A percentile compares a stretch with the other conserved stretches of the same genome.
These are phyloP conservation scores for Penicillium lagena DNA, from an alignment of 495 filamentous ascomycete genomes.

Conservation along the genomic window DNA sequence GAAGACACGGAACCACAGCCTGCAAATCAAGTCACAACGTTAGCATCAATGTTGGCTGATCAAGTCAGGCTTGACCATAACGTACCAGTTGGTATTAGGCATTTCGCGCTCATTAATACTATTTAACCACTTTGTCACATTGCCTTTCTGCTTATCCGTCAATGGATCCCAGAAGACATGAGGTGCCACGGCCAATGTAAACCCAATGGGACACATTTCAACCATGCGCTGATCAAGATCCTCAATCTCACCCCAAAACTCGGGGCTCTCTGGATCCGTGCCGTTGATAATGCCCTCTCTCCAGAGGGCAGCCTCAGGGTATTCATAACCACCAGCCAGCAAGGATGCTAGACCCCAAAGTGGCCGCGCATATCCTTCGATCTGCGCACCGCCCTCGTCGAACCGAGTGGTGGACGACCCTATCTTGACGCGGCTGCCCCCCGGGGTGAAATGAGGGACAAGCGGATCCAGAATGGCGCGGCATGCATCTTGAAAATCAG, in stretches of 20 bases:
- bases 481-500: slow-evolving; percentile 53
- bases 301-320: slow-evolving; percentile 56
- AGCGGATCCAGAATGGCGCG: slow-evolving; percentile 56
- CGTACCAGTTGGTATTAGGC: slow-evolving; percentile 54
- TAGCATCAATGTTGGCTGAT: neutral
- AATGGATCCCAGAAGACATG: slow-evolving; percentile 61
- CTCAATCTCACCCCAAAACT: slow-evolving; percentile 69
- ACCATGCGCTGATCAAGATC: slow-evolving; percentile 81
- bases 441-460: slow-evolving; percentile 55
- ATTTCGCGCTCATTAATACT: slow-evolving; percentile 70
- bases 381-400: slow-evolving; percentile 69
- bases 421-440: slow-evolving; percentile 49
- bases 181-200: slow-evolving; percentile 56
- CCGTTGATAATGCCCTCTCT: slow-evolving; percentile 60
- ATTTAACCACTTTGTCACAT: slow-evolving; percentile 62
- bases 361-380: slow-evolving; percentile 70
- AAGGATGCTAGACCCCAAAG: slow-evolving; percentile 69
- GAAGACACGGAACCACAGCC: slow-evolving; percentile 76
- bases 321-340: slow-evolving; percentile 57
- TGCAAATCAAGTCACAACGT: neutral
- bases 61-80: neutral
- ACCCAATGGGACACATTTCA: slow-evolving; percentile 71
- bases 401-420: slow-evolving; percentile 63
- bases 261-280: slow-evolving; percentile 55
- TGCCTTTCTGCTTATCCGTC: slow-evolving; percentile 47